Evolutionary conservation across 2,329 filamentous ascomycete species (phyloP).

Genomic region (Harringtonia lauricola): DNA sequence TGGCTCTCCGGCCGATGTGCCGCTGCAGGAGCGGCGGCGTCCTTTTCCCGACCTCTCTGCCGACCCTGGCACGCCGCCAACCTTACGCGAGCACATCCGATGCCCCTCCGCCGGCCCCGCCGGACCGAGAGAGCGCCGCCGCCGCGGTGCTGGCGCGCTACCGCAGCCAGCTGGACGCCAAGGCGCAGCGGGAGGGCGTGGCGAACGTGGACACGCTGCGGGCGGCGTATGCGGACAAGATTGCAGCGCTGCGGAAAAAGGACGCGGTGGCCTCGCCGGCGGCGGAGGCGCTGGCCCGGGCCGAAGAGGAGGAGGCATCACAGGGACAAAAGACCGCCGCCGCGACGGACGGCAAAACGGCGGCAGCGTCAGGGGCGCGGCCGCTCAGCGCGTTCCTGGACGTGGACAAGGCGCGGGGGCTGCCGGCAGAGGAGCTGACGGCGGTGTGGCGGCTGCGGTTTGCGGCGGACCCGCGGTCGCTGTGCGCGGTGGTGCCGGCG

Average conservation of each 20-base stretch:
- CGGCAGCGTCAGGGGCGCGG: slow-evolving; percentile 15
- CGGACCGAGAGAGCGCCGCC: too few relatives aligned
- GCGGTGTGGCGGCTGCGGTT: slow-evolving; percentile 86
- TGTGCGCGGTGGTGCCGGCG: slow-evolving; percentile 75
- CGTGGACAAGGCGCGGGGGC: slow-evolving; percentile 60
- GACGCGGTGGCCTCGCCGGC: slow-evolving; percentile 39
- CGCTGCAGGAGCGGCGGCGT: too few relatives aligned
- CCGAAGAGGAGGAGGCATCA: not conserved
- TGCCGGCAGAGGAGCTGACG: slow-evolving; percentile 74
- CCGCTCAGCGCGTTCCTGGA: slow-evolving; percentile 53
- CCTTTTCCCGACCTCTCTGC: too few relatives aligned
- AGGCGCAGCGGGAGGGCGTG: slow-evolving; percentile 64
- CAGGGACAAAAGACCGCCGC: too few relatives aligned
- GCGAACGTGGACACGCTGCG: slow-evolving; percentile 65
- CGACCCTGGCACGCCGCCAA: too few relatives aligned
- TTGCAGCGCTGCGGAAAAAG: slow-evolving; percentile 57
- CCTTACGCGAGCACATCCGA: too few relatives aligned
- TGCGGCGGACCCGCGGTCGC: slow-evolving; percentile 56
- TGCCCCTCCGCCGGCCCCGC: too few relatives aligned
- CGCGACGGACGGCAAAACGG: too few relatives aligned
- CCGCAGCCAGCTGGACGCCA: slow-evolving; percentile 69
- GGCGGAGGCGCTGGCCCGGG: not conserved
- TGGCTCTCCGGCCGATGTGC: too few relatives aligned
- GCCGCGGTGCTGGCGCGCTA: slow-evolving; percentile 69
- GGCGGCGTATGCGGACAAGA: slow-evolving; percentile 76